Evolutionary conservation across 2,329 filamentous ascomycete genomes (phyloP), one percentile per base, ranked within the genome.

Genomic region (Daldinia sp.): DNA sequence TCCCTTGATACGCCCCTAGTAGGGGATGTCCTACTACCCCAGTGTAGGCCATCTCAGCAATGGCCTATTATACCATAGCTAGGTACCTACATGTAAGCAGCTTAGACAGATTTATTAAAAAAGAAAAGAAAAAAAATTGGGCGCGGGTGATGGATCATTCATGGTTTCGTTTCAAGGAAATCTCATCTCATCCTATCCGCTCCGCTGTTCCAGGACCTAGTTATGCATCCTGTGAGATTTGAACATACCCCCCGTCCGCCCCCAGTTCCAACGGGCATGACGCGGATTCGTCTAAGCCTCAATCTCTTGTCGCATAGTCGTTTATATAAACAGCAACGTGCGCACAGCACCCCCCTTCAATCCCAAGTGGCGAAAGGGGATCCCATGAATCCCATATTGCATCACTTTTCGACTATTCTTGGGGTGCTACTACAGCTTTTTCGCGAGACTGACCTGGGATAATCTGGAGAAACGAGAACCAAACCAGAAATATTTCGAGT

Each of bases 281-380:
- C 65, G 51, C 60, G 62, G 64, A 63, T 66, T 67, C 51, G 67
- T 65, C 67, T 70, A 63, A 65, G 69, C 69, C 67, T 61, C 69
- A 70, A 56, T 42, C 53, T 67, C 57, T 46, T 50, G 41, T 65
- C 66, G 46, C 69, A 67, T 69, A 60, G 28, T 60, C 12, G 63
- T 67, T 68, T 72, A 72, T 72, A 72, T 72, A 68, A 72, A 72
- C 69, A 67, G 67, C 64, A 72, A 68, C 69, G 67, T 35, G 62
- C 61, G 64, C 64, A 70, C 64, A 46, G 48, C 58, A 51, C 53
- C 12, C 41, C 57, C 44, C 46, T 55, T 58, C 33, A 33, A 56
- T 42, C 42, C 48, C 48, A 63, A 61, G 69, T 72, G 69, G 69
- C 69, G 37, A 72, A 69, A 71, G 54, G 53, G 61, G 42, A 69